These are phyloP conservation scores for Stentor coeruleus DNA, from an alignment of 73 alveolate species.

Conservation along the genomic window DNA sequence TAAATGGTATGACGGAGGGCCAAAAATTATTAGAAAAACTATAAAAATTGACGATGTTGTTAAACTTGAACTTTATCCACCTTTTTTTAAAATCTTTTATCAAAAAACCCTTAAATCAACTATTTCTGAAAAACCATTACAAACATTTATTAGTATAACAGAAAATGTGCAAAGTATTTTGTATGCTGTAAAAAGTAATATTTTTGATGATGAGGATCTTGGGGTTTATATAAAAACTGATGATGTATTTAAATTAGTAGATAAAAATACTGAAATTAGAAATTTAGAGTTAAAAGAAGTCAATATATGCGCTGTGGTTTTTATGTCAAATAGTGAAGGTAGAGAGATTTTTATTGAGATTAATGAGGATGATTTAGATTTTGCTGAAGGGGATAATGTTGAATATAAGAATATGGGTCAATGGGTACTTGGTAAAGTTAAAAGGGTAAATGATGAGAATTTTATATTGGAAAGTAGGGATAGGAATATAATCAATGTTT, in stretches of 20 bases:
- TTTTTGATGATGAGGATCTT: neutral
- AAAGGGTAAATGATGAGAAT: neutral
- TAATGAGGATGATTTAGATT: neutral
- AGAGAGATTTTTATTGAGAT: neutral
- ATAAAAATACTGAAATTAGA: neutral
- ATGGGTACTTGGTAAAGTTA: constrained; percentile 1
- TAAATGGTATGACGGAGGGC: constrained; percentile 23
- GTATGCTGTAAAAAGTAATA: neutral
- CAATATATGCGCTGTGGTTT: neutral
- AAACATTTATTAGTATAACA: neutral
- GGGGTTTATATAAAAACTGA: neutral
- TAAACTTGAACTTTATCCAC: neutral
- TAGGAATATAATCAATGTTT: neutral
- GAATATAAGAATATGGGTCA: neutral
- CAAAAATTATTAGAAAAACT: neutral
- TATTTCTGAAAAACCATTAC: neutral
- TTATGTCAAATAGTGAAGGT: too few species aligned
- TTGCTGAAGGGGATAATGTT: neutral
- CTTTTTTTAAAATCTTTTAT: neutral
- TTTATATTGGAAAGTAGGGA: neutral
- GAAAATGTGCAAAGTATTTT: neutral
- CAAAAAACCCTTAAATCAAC: neutral
- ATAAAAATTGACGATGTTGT: neutral
- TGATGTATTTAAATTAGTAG: neutral
- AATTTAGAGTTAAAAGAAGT: neutral